A percentile compares a stretch with the other conserved stretches of the same genome.
Evolutionary conservation across 208 protist genomes (phyloP).

Genomic region (Crithidia fasciculata): DNA sequence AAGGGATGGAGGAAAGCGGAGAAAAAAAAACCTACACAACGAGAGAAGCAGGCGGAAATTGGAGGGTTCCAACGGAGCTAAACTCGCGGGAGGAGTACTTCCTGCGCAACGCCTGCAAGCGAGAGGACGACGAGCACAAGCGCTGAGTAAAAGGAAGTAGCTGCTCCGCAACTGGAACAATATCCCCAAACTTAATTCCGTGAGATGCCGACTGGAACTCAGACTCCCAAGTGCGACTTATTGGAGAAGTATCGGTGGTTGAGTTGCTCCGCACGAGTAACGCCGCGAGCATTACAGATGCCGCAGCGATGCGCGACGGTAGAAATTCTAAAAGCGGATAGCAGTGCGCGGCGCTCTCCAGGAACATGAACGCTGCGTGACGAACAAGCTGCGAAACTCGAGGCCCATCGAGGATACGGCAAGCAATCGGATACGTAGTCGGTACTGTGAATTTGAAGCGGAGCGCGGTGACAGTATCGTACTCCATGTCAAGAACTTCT

Average conservation of each 20-base stretch:
- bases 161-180: slow-evolving; percentile 44
- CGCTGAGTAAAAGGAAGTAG: slow-evolving; percentile 65
- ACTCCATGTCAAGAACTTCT: slow-evolving; percentile 86
- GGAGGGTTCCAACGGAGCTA: slow-evolving; percentile 46
- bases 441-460: slow-evolving; percentile 82
- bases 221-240: slow-evolving; percentile 46
- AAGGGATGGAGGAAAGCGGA: neutral
- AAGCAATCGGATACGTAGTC: slow-evolving; percentile 69
- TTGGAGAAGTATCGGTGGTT: slow-evolving; percentile 18
- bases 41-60: slow-evolving; percentile 48
- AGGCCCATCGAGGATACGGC: slow-evolving; percentile 46
- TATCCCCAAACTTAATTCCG: slow-evolving; percentile 58
- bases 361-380: slow-evolving; percentile 66
- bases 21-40: slow-evolving; percentile 16
- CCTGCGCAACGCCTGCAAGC: slow-evolving; percentile 59
- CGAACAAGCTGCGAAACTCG: slow-evolving; percentile 29
- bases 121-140: slow-evolving; percentile 55
- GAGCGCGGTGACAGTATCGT: slow-evolving; percentile 62
- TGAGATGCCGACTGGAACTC: slow-evolving; percentile 39
- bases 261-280: slow-evolving; percentile 48
- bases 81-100: slow-evolving; percentile 69
- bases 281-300: slow-evolving; percentile 59
- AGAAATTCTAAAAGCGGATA: slow-evolving; percentile 68
- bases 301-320: slow-evolving; percentile 68
- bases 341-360: slow-evolving; percentile 73